Base-by-base conservation (phyloP, 164 flowering plant genomes). In the Umbilicus rupestris region DNA sequence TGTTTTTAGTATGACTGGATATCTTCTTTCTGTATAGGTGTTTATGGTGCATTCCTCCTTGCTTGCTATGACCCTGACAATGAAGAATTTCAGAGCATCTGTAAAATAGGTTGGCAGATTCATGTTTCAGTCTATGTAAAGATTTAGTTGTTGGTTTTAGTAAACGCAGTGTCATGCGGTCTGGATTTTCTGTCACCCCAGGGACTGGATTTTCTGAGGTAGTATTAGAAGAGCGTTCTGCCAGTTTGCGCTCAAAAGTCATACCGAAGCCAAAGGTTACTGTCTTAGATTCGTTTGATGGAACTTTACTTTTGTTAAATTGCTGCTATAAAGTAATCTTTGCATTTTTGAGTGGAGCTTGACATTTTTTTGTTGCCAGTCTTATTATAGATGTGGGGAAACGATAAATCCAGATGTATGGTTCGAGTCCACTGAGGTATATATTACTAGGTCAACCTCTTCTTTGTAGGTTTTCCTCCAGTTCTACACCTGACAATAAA, bases 121-220 rank as follows among this genome's bases (percentile, higher is more conserved):
- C 29, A 15, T 35, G 47, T 46, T 30, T 42, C 15, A 41, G 41
- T 46, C 41, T 31, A 10, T 11, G 26, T 66, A 26, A 7, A 11
- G 33, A 26, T 15, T 14, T 26, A 39, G 1, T 59, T 62, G 17
- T 26, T 35, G 35, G 46, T 46, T 31, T 24, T 33, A 33, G 62
- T 42, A 68, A 55, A 35, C 33, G 11, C 33, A 14, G 2, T 63
- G 26, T 30, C n/a, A 28, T 47, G 17, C 37, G 63, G 14, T 63
- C 14, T 63, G 14, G 65, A 35, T 35, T 63, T 35, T 63, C 28
- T 20, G 29, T 63, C 65, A 63, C 26, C 17, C 5, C 19, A 91
- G 99, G 99, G 72, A 91, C 99, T 73, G 99, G 99, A 50, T 91
- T 94, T 80, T 82, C 96, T 74, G 99, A 94, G 72, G 71, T 72